A percentile compares a stretch with the other conserved stretches of the same genome.
phyloP scores from a whole-genome alignment of 1,139 yeast species.

The Arxiozyma slooffiae region DNA sequence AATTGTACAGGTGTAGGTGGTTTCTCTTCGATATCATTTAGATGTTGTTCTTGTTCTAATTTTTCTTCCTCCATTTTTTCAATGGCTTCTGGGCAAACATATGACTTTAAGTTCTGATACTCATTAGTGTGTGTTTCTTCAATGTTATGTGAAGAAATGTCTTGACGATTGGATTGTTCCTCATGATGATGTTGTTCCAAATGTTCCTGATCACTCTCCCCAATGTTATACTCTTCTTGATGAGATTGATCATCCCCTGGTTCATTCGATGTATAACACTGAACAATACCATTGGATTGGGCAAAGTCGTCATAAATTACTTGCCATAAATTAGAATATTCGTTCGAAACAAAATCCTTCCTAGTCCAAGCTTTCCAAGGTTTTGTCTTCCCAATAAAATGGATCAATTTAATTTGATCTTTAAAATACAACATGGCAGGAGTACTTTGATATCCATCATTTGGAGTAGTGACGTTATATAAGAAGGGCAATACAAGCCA shows the following conservation, averaged over 20 bases:
- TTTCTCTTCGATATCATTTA: conserved; percentile 9
- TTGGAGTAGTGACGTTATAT: conserved; percentile 72
- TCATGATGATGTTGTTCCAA: neutral
- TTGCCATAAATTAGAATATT: conserved; percentile 17
- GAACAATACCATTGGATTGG: neutral
- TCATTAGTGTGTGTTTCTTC: neutral
- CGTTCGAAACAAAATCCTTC: conserved; percentile 7
- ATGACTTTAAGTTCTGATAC: neutral
- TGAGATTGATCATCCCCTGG: neutral
- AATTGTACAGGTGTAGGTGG: conserved; percentile 10
- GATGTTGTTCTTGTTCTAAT: conserved; percentile 15
- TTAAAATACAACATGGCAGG: conserved; percentile 65
- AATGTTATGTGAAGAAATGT: neutral
- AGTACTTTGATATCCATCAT: conserved; percentile 67
- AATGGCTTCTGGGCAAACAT: conserved; percentile 3
- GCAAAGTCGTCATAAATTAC: conserved; percentile 14
- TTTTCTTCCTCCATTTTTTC: conserved; percentile 8
- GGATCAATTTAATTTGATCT: conserved; percentile 50
- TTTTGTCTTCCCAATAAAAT: conserved; percentile 70
- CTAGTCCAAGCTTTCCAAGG: conserved; percentile 52
- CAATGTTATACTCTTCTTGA: neutral
- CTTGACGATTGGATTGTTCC: neutral
- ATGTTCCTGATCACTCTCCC: neutral
- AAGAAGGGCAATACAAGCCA: conserved; percentile 73
- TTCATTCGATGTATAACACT: neutral